Percentiles rank a stretch among this genome's conserved stretches.
Evolutionary conservation across 1,284 basidiomycete species (phyloP).

Genomic region (Volvariella volvacea): DNA sequence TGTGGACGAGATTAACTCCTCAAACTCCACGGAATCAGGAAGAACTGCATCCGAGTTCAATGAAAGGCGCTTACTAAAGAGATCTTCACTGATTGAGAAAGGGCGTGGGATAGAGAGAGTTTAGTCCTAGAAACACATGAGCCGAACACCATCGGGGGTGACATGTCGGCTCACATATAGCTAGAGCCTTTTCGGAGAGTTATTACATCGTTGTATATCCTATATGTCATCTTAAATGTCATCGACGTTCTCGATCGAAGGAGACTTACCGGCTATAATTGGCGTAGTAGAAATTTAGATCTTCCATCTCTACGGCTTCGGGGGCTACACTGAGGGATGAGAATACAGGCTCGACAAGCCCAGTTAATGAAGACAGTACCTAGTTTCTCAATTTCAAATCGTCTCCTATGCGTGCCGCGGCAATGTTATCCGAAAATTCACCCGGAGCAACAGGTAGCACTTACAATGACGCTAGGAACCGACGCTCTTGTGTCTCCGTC

Average conservation of each 20-base stretch:
- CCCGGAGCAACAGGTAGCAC: conserved; percentile 21
- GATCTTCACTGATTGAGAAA: conserved; percentile 96
- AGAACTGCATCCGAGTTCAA: neutral
- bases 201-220: conserved; percentile 98
- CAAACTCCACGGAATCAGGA: too few relatives aligned
- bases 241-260: conserved; percentile 8
- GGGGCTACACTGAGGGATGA: conserved; percentile 39
- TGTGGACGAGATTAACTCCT: conserved; percentile 87
- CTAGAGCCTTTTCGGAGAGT: conserved; percentile 91
- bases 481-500: conserved; percentile 86
- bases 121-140: conserved; percentile 69
- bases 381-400: conserved; percentile 88
- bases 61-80: conserved; percentile 52
- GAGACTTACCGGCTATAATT: conserved; percentile 81
- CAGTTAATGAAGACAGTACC: conserved; percentile 31
- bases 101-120: conserved; percentile 88
- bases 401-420: conserved; percentile 6
- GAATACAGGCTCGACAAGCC: conserved; percentile 6
- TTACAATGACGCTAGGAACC: conserved; percentile 84
- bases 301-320: conserved; percentile 90
- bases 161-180: conserved; percentile 73
- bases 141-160: conserved; percentile 4
- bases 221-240: conserved; percentile 21
- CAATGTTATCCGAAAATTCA: neutral
- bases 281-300: conserved; percentile 95